A percentile compares a stretch with the other conserved stretches of the same genome.
Conservation (phyloP, 2,329 filamentous ascomycete genomes). For the Colletotrichum echinochloae region DNA sequence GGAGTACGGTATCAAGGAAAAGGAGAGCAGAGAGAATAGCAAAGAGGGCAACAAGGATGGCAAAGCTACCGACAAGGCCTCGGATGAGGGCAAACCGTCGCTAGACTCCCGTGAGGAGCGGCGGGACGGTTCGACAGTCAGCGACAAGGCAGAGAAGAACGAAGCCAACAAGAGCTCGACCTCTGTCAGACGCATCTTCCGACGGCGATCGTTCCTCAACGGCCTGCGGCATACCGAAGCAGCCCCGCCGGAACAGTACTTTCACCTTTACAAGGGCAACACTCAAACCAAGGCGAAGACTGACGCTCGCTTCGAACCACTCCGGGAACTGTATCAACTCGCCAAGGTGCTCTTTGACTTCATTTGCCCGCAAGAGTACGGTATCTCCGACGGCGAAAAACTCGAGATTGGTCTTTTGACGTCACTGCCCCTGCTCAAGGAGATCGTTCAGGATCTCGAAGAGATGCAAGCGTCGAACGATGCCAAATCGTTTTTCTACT, state of each 20-base stretch:
- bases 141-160: conserved; percentile 56
- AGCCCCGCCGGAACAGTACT: conserved; percentile 78
- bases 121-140: conserved; percentile 49
- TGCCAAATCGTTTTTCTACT: conserved; percentile 97
- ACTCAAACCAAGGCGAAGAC: conserved; percentile 81
- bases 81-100: conserved; percentile 54
- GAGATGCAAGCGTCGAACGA: conserved; percentile 96
- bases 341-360: conserved; percentile 98
- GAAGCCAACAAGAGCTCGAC: conserved; percentile 48
- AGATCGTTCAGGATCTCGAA: conserved; percentile 96
- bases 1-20: conserved; percentile 62
- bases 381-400: conserved; percentile 95
- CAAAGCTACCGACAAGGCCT: conserved; percentile 52
- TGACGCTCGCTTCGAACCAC: conserved; percentile 86
- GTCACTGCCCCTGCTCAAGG: conserved; percentile 90
- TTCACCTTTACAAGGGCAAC: conserved; percentile 87
- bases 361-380: conserved; percentile 98
- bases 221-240: conserved; percentile 65
- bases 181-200: conserved; percentile 65
- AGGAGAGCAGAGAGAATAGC: conserved; percentile 43
- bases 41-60: conserved; percentile 48
- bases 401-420: conserved; percentile 98
- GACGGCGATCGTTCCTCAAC: conserved; percentile 70
- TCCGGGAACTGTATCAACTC: conserved; percentile 92
- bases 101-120: conserved; percentile 53